Percentiles rank a stretch among this genome's conserved stretches.
phyloP scores from a whole-genome alignment of 2,329 filamentous ascomycete genomes.

The Neopestalotiopsis clavispora region DNA sequence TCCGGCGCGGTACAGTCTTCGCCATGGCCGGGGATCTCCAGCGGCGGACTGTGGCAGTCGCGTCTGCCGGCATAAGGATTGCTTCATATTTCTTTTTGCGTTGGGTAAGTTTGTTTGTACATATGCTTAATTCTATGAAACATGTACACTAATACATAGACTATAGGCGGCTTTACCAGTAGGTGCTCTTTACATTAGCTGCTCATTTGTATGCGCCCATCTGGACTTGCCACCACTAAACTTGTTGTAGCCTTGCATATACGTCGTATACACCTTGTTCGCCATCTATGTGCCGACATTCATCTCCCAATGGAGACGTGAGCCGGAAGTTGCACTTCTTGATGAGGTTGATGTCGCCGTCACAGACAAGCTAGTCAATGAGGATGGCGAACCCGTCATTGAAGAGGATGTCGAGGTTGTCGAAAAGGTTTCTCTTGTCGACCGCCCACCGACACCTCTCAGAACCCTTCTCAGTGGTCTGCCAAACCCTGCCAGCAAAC shows the following conservation, averaged over 20 bases:
- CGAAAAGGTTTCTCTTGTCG: slow-evolving; percentile 65
- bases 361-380: slow-evolving; percentile 49
- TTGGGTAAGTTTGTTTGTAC: slow-evolving; percentile 19
- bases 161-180: slow-evolving; percentile 35
- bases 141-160: slow-evolving; percentile 23
- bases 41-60: slow-evolving; percentile 6
- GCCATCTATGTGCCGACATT: slow-evolving; percentile 71
- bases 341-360: slow-evolving; percentile 64
- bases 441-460: slow-evolving; percentile 61
- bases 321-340: slow-evolving; percentile 61
- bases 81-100: slow-evolving; percentile 22
- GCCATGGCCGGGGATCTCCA: slow-evolving; percentile 19
- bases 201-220: neutral
- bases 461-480: slow-evolving; percentile 76
- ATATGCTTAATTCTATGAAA: neutral
- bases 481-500: slow-evolving; percentile 72
- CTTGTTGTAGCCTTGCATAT: slow-evolving; percentile 28
- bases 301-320: slow-evolving; percentile 60
- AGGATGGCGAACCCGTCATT: slow-evolving; percentile 43
- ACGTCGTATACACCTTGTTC: slow-evolving; percentile 63
- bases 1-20: neutral
- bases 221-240: slow-evolving; percentile 18
- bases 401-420: slow-evolving; percentile 62
- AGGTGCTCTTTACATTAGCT: slow-evolving; percentile 1
- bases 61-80: slow-evolving; percentile 20